Conservation (phyloP, 768 basidiomycete species). For the Phanerochaete sordida region DNA sequence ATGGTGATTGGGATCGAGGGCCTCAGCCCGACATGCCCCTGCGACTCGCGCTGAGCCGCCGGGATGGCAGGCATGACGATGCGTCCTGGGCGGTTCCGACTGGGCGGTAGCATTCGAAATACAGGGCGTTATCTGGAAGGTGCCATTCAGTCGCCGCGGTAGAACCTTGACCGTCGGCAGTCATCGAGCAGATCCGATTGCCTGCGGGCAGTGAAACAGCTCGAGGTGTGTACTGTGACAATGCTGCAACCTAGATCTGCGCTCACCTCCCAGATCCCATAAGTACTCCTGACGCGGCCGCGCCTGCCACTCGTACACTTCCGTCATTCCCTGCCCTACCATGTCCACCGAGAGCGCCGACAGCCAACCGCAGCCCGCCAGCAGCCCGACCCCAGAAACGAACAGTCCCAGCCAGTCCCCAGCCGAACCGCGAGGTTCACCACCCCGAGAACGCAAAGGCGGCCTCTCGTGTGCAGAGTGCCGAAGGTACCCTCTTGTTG, state of each 20-base stretch:
- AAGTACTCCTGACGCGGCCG: background rate
- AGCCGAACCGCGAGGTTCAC: background rate
- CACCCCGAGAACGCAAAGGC: constrained; percentile 24
- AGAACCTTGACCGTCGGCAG: constrained; percentile 2
- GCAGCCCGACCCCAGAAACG: background rate
- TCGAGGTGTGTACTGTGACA: background rate
- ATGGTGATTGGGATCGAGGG: background rate
- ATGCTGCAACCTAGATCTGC: background rate
- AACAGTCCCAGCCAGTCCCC: background rate
- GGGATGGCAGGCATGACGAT: background rate
- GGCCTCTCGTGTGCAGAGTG: constrained; percentile 53
- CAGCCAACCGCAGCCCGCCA: background rate
- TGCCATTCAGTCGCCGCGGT: background rate
- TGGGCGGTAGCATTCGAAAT: background rate
- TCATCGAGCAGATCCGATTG: constrained; percentile 1
- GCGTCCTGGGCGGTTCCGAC: background rate
- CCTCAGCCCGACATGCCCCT: background rate
- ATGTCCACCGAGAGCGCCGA: background rate
- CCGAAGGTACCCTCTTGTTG: constrained; percentile 32
- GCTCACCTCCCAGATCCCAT: background rate
- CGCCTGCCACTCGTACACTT: background rate
- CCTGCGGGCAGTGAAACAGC: background rate
- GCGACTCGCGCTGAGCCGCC: background rate
- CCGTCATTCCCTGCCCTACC: background rate
- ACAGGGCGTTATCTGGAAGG: background rate